Evolutionary conservation across 2,329 filamentous ascomycete species (phyloP), one percentile per base, ranked within the genome.

Genomic region (Lachnellula subtilissima): DNA sequence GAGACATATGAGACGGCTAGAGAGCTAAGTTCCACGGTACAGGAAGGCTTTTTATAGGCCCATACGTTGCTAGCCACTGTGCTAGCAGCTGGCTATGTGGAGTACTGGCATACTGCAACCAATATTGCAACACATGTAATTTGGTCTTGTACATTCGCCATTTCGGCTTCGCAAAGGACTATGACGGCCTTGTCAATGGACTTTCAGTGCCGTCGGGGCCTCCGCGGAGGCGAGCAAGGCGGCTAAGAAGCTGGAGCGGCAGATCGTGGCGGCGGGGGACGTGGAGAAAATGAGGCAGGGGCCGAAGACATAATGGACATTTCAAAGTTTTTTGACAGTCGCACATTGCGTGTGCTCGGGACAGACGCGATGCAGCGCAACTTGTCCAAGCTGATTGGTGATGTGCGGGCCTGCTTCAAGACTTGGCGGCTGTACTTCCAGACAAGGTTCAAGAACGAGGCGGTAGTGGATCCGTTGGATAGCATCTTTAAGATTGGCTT

Each of bases 131-230:
- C 8, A 32, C 8, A 32, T 32, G 7, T 9, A 32, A 32, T 9
- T 9, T 48, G 11, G 50, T 56, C 37, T 56, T 56, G 23, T 42
- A 52, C 2, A 56, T 36, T 25, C 43, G 43, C 32, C 43, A 52
- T 14, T 48, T 52, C 9, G 54, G 36, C 3, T 52, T 56, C 17
- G 37, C 54, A n/a, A 49, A 56, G 36, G 54, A 49, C 48, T 52
- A 48, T 46, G 28, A 17, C 14, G 11, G 19, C 14, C 39, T 23
- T 36, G 39, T 12, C 19, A 5, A 28, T 40, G 36, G 47, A 23
- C 47, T 50, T 32, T 40, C 53, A 5, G 53, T 55, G 28, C 53
- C 51, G 4, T 55, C 51, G 39, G 48, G 53, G 14, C 53, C 50
- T 48, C 32, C 14, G 2, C 37, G n/a, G 37, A 9, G 14, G 37